Percentiles rank a stretch among this genome's conserved stretches.
These are phyloP conservation scores for Boeremia lycopersici DNA, from an alignment of 2,329 filamentous ascomycete species.

Conservation along the genomic window DNA sequence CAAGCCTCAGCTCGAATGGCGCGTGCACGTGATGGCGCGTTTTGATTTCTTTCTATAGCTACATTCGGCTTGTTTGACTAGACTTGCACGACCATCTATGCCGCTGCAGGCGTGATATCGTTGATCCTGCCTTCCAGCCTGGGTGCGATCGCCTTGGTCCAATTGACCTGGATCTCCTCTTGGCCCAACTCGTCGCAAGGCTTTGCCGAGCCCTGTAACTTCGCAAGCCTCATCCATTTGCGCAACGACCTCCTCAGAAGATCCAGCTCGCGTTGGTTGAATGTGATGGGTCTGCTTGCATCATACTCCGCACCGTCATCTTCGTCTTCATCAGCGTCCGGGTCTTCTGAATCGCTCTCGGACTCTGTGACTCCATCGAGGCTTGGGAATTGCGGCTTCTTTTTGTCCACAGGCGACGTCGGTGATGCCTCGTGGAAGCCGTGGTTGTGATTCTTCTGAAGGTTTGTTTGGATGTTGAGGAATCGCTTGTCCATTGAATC, in stretches of 20 bases:
- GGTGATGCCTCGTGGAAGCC: constrained; percentile 52
- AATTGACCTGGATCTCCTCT: constrained; percentile 66
- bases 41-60: background rate
- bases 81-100: background rate
- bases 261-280: constrained; percentile 54
- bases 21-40: constrained; percentile 11
- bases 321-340: constrained; percentile 48
- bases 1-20: background rate
- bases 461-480: constrained; percentile 65
- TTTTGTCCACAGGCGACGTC: constrained; percentile 27
- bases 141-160: constrained; percentile 82
- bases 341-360: constrained; percentile 36
- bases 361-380: constrained; percentile 20
- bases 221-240: constrained; percentile 75
- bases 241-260: constrained; percentile 71
- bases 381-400: constrained; percentile 20
- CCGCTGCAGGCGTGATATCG: constrained; percentile 16
- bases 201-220: constrained; percentile 59
- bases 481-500: constrained; percentile 68
- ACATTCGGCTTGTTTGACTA: background rate
- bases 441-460: constrained; percentile 61
- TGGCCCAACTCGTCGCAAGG: constrained; percentile 64
- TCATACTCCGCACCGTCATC: constrained; percentile 48
- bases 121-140: constrained; percentile 76
- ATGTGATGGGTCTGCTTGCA: constrained; percentile 52